Evolutionary conservation across 2,329 filamentous ascomycete species (phyloP).

Genomic region (Fonsecaea pugnacius): DNA sequence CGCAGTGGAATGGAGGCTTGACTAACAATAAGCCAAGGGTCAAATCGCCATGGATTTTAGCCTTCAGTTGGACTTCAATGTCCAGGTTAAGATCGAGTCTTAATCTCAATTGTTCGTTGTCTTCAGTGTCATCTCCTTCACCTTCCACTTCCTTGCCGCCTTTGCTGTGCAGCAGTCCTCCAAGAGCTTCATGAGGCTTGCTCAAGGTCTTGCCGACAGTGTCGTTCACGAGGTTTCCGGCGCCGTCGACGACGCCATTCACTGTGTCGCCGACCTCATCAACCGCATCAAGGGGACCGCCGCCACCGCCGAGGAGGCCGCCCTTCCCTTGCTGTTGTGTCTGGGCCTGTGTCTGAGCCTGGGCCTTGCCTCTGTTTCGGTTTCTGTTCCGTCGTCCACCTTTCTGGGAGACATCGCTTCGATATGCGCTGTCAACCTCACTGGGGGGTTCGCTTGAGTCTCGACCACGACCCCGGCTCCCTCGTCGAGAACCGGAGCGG

Average conservation of each 20-base stretch:
- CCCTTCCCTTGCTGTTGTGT: slow-evolving; percentile 49
- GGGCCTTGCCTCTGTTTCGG: slow-evolving; percentile 44
- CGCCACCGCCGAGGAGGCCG: slow-evolving; percentile 41
- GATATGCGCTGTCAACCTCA: slow-evolving; percentile 60
- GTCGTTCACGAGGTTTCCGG: slow-evolving; percentile 60
- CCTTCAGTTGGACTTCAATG: slow-evolving; percentile 67
- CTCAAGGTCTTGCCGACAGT: slow-evolving; percentile 54
- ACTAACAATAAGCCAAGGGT: slow-evolving; percentile 59
- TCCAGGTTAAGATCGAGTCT: slow-evolving; percentile 65
- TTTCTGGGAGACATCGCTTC: slow-evolving; percentile 59
- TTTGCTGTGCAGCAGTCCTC: slow-evolving; percentile 38
- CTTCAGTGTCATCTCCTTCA: slow-evolving; percentile 25
- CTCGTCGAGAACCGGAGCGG: slow-evolving; percentile 36
- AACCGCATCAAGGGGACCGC: slow-evolving; percentile 59
- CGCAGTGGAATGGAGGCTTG: slow-evolving; percentile 4
- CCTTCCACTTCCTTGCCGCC: slow-evolving; percentile 45
- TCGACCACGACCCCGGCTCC: slow-evolving; percentile 42
- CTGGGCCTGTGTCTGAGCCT: slow-evolving; percentile 52
- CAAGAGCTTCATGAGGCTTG: slow-evolving; percentile 50
- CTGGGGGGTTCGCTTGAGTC: slow-evolving; percentile 46
- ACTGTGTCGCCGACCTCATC: slow-evolving; percentile 61
- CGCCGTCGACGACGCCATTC: slow-evolving; percentile 46
- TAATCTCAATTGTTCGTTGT: slow-evolving; percentile 54
- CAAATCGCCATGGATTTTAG: slow-evolving; percentile 67
- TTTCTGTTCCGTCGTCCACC: slow-evolving; percentile 59